Percentiles rank a stretch among this genome's conserved stretches.
Conservation (phyloP, 2,329 filamentous ascomycete species). For the Aspergillus brasiliensis region DNA sequence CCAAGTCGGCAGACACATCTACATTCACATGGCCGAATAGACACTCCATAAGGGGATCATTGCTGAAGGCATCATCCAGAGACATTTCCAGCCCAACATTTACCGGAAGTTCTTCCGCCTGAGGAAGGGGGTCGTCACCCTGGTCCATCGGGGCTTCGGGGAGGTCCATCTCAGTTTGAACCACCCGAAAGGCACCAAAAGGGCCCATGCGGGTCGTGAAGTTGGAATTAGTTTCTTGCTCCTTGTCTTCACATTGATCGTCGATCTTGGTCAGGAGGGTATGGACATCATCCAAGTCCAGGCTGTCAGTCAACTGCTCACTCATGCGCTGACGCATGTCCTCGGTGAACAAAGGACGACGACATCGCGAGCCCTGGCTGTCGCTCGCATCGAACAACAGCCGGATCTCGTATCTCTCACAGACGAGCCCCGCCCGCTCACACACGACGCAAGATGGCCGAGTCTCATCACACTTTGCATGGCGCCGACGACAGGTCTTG, state of each 20-base stretch:
- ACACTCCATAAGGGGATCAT: slow-evolving; percentile 10
- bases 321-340: slow-evolving; percentile 39
- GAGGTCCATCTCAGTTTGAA: not conserved
- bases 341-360: slow-evolving; percentile 49
- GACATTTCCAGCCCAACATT: not conserved
- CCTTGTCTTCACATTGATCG: slow-evolving; percentile 23
- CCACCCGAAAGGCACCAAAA: slow-evolving; percentile 2
- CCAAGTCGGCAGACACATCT: not conserved
- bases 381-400: slow-evolving; percentile 40
- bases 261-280: slow-evolving; percentile 31
- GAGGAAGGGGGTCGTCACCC: not conserved
- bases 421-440: slow-evolving; percentile 35
- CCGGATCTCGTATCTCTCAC: slow-evolving; percentile 45
- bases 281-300: slow-evolving; percentile 27
- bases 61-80: not conserved
- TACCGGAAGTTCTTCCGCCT: not conserved
- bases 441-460: slow-evolving; percentile 46
- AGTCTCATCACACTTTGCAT: slow-evolving; percentile 50
- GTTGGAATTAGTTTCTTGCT: not conserved
- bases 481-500: slow-evolving; percentile 41
- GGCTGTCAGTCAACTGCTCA: slow-evolving; percentile 35
- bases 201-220: not conserved
- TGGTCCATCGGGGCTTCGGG: not conserved
- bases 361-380: slow-evolving; percentile 33
- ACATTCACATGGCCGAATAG: slow-evolving; percentile 8